Base-by-base conservation (phyloP, 2,329 filamentous ascomycete genomes). In the Cladosporium austrohemisphaericum region DNA sequence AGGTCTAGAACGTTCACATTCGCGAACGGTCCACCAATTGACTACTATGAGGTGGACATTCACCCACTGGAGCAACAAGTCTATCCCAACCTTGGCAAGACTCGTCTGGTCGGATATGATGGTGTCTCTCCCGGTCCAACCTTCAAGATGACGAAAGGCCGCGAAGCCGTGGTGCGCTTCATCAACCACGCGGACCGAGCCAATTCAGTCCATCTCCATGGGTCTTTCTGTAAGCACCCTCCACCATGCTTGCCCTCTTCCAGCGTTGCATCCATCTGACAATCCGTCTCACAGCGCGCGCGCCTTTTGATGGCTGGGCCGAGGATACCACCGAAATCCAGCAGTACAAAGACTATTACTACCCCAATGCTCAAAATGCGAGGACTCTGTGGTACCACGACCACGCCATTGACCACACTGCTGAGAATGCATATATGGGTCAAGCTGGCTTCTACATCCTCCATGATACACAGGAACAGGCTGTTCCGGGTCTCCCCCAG, bases 261-360 rank as follows among this genome's bases (percentile, higher is more conserved):
- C 14, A 8, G 3, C 11, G 7, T 4, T 19, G n/a, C 19, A 10
- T 14, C 18, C 10, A 5, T 16, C 19, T 44, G 19, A 44, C 28
- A 8, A 26, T n/a, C 5, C n/a, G 3, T 9, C 9, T 7, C 41
- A 5, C 41, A 44, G 41, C 59, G 3, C 60, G 63, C 33, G 53
- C 62, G 10, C 57, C 51, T 8, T 71, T 66, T 22, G 76, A 78
- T 54, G 77, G 77, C 0, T 80, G 76, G 76, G 77, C 77, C 1
- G 71, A 73, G 40, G 79, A 81, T 52, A 65, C 69, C 10, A 75
- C 75, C 1, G 36, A 63, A 0, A 71, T 72, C 0, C 76, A 76
- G 0, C 65, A 81, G 16, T 57, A 52, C 45, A 81, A 83, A 60
- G 79, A 82, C 52, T 81, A 83, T 60, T 83, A 81, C 60, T 83